phyloP scores from a whole-genome alignment of 73 alveolate species.

The Stentor coeruleus region DNA sequence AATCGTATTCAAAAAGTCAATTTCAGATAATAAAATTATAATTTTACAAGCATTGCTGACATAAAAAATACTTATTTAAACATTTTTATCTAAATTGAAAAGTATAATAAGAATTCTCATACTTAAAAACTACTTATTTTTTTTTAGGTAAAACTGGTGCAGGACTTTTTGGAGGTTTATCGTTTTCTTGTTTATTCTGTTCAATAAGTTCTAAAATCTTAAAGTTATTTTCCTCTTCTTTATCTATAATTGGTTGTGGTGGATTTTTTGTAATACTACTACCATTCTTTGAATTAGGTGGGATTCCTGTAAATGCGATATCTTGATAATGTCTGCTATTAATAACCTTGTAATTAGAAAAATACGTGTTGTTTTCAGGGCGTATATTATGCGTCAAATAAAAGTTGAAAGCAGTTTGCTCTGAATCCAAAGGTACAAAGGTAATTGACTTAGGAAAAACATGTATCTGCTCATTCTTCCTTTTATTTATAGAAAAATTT shows the following conservation, averaged over 20 bases:
- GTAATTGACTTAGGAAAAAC: not conserved
- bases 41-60: no score
- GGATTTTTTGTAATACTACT: not conserved
- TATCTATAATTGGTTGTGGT: not conserved
- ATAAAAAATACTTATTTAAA: no score
- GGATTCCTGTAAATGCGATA: no score
- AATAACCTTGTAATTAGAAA: not conserved
- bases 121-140: no score
- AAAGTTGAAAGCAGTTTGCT: not conserved
- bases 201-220: not conserved
- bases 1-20: no score
- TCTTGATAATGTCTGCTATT: not conserved
- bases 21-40: no score
- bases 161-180: no score
- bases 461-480: not conserved
- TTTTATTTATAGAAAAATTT: not conserved
- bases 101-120: no score
- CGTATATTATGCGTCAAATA: not conserved
- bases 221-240: not conserved
- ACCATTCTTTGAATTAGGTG: not conserved
- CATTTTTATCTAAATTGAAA: no score
- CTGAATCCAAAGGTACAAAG: not conserved
- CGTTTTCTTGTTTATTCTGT: not conserved
- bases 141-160: not conserved
- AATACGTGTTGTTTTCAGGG: not conserved